Conservation (phyloP, 192 early-diverging fungal species). For the Dimargaris cristalligena region DNA sequence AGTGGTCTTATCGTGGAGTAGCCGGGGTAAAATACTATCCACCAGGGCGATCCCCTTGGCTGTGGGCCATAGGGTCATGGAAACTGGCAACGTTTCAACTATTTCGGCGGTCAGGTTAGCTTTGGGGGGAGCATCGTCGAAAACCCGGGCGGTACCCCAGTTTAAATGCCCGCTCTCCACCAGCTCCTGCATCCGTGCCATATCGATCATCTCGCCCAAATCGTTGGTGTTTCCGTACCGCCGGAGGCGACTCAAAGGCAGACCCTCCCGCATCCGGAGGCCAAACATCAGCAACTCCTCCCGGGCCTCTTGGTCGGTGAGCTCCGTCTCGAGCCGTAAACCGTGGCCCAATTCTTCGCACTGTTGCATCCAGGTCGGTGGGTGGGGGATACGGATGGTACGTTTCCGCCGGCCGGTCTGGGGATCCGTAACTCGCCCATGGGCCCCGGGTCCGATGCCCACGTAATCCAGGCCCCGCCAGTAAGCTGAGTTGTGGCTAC, state of each 20-base stretch:
- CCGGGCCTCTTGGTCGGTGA: conserved; percentile 12
- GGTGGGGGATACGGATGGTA: conserved; percentile 16
- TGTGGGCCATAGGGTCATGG: background rate
- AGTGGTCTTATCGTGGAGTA: too few species aligned
- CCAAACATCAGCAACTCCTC: conserved; percentile 29
- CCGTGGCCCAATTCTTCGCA: conserved; percentile 20
- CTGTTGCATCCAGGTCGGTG: conserved; percentile 16
- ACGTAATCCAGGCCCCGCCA: conserved; percentile 36
- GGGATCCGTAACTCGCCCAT: conserved; percentile 27
- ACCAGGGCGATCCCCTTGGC: background rate
- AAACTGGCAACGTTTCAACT: background rate
- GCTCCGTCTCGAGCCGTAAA: conserved; percentile 1
- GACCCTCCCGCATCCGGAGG: conserved; percentile 27
- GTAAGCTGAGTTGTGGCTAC: conserved; percentile 30
- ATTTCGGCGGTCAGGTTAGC: too few species aligned
- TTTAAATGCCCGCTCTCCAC: background rate
- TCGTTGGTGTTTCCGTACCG: conserved; percentile 12
- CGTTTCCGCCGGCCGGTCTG: conserved; percentile 11
- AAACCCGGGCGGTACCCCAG: background rate
- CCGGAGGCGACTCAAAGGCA: conserved; percentile 15
- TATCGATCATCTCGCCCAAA: background rate
- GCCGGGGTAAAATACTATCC: conserved; percentile 3
- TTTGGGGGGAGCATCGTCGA: background rate
- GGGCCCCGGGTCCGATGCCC: conserved; percentile 39
- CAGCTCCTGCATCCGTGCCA: background rate